Conservation (phyloP, 176 grass and related monocot genomes). For the Avena sativa region DNA sequence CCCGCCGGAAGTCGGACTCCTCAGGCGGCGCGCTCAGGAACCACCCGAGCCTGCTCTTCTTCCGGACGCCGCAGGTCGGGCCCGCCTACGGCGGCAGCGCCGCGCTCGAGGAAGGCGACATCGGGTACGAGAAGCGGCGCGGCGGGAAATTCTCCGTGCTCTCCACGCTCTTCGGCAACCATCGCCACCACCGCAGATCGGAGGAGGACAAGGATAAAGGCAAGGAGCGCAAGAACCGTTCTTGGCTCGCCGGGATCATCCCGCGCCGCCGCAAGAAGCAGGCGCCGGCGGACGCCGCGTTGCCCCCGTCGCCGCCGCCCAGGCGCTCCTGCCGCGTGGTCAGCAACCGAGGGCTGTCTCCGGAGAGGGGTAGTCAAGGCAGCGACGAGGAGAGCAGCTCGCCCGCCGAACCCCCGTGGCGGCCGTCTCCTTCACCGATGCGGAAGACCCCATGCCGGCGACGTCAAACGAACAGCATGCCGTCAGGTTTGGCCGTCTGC, state of each 20-base stretch:
- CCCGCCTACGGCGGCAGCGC: conserved; percentile 44
- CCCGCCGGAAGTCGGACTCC: conserved; percentile 62
- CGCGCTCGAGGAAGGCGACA: conserved; percentile 52
- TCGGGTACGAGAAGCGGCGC: conserved; percentile 51
- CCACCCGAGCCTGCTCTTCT: conserved; percentile 67
- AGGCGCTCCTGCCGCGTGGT: conserved; percentile 49
- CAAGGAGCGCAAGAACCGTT: conserved; percentile 46
- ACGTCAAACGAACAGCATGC: conserved; percentile 41
- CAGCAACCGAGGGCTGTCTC: conserved; percentile 68
- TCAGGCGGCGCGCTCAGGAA: conserved; percentile 31
- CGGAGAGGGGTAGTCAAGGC: conserved; percentile 40
- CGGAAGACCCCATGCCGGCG: conserved; percentile 48
- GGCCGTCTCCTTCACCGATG: conserved; percentile 70
- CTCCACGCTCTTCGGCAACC: conserved; percentile 65
- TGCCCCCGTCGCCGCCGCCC: conserved; percentile 12
- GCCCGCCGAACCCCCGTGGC: conserved; percentile 56
- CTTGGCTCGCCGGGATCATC: conserved; percentile 76
- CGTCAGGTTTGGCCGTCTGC: conserved; percentile 71
- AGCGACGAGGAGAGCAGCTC: conserved; percentile 53
- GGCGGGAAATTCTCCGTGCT: conserved; percentile 66
- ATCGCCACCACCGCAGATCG: conserved; percentile 36
- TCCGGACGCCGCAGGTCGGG: conserved; percentile 84
- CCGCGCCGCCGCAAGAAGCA: conserved; percentile 60
- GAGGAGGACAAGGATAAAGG: conserved; percentile 32
- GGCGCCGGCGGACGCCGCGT: neutral